Conservation (phyloP, 2,329 filamentous ascomycete species). For the Didymosphaeria variabile region DNA sequence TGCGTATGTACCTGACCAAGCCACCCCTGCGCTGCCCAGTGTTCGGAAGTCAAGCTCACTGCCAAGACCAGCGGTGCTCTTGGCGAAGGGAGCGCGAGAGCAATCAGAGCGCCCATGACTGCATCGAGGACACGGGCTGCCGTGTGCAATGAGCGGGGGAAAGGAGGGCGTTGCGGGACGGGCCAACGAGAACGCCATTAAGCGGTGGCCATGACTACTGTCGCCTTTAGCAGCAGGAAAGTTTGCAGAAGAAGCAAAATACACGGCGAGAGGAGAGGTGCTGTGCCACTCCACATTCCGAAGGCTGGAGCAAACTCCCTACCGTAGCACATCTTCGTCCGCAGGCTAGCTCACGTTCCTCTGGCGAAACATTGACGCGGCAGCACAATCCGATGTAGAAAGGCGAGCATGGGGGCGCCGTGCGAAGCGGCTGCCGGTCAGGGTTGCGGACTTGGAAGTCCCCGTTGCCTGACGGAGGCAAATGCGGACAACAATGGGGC, state of each 20-base stretch:
- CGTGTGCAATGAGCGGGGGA: background rate
- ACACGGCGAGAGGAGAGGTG: background rate
- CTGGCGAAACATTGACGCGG: background rate
- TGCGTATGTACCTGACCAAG: constrained; percentile 1
- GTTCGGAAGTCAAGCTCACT: constrained; percentile 8
- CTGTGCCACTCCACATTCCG: constrained; percentile 12
- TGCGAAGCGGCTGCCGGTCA: background rate
- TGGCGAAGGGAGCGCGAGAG: too few species aligned
- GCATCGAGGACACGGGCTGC: background rate
- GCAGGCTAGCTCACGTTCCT: constrained; percentile 6
- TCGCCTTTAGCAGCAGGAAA: background rate
- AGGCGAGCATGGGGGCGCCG: background rate
- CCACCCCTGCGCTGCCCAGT: constrained; percentile 1
- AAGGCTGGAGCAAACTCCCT: constrained; percentile 7
- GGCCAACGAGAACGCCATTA: background rate
- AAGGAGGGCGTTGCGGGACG: background rate
- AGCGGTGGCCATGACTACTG: background rate
- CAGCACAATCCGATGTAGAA: background rate
- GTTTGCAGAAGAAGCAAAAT: background rate
- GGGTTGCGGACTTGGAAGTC: background rate
- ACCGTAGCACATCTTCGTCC: background rate
- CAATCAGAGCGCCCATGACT: background rate
- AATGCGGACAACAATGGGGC: background rate
- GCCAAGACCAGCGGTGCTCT: constrained; percentile 3
- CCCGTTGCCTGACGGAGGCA: background rate